Conservation (phyloP, 1,139 yeast species). For the Magnusiomyces tetraspermus region DNA sequence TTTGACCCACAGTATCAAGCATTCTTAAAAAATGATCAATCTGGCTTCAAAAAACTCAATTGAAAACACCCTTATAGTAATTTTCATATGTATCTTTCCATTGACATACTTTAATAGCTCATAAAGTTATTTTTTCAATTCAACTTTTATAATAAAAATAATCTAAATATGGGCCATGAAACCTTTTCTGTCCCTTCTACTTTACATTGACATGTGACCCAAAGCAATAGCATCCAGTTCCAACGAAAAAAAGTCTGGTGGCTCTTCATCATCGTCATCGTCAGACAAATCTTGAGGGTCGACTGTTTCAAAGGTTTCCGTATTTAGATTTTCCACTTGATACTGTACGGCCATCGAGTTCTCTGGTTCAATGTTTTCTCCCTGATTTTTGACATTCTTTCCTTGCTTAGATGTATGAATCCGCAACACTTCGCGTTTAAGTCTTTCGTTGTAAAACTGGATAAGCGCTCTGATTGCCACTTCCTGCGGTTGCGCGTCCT, state of each 20-base stretch:
- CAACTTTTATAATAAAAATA: too few species aligned
- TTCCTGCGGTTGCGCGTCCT: conserved; percentile 78
- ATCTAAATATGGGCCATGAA: too few species aligned
- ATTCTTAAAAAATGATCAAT: too few species aligned
- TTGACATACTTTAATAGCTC: too few species aligned
- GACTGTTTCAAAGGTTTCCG: not conserved
- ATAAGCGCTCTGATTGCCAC: conserved; percentile 70
- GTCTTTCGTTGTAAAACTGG: conserved; percentile 64
- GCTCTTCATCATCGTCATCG: not conserved
- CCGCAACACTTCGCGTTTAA: conserved; percentile 22
- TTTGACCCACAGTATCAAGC: too few species aligned
- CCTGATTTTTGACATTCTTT: conserved; percentile 14
- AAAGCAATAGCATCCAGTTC: conserved; percentile 12
- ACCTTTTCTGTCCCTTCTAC: too few species aligned
- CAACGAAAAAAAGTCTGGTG: conserved; percentile 9
- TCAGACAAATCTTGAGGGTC: not conserved
- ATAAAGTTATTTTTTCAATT: too few species aligned
- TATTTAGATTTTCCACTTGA: not conserved
- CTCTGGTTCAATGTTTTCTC: conserved; percentile 30
- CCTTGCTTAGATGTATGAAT: not conserved
- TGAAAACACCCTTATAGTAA: too few species aligned
- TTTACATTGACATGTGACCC: not conserved
- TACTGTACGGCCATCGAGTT: not conserved
- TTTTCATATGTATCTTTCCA: too few species aligned
- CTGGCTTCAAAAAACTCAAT: too few species aligned